phyloP scores from a whole-genome alignment of 495 filamentous ascomycete genomes.

The Podospora conica region DNA sequence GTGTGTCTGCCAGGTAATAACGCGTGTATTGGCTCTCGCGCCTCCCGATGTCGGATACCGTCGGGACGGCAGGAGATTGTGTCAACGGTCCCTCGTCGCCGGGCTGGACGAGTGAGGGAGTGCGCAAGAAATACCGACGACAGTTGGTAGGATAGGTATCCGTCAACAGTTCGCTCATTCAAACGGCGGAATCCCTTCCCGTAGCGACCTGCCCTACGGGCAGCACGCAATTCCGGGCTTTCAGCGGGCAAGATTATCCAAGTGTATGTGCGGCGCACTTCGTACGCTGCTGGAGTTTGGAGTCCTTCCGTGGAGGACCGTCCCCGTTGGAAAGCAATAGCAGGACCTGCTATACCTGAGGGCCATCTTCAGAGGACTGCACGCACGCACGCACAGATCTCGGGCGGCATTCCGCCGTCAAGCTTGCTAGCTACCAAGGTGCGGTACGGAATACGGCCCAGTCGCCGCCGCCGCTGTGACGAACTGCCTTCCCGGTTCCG shows the following conservation, averaged over 20 bases:
- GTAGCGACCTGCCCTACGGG: neutral
- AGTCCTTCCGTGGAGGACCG: neutral
- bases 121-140: neutral
- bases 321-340: neutral
- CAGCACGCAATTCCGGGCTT: neutral
- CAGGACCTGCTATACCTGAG: neutral
- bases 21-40: neutral
- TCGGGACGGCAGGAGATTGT: neutral
- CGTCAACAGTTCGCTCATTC: too few species aligned
- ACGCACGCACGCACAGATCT: too few species aligned
- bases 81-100: too few species aligned
- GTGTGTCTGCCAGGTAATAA: neutral
- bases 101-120: neutral
- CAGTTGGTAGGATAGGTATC: too few species aligned
- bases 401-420: neutral
- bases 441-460: neutral
- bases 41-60: neutral
- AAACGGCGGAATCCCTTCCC: too few species aligned
- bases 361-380: neutral
- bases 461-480: neutral
- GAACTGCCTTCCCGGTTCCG: neutral
- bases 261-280: too few species aligned
- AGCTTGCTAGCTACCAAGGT: neutral
- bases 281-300: too few species aligned
- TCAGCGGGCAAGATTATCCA: too few species aligned